A percentile compares a stretch with the other conserved stretches of the same genome.
These are phyloP conservation scores for Xylaria palmicola DNA, from an alignment of 495 filamentous ascomycete genomes.

Conservation along the genomic window DNA sequence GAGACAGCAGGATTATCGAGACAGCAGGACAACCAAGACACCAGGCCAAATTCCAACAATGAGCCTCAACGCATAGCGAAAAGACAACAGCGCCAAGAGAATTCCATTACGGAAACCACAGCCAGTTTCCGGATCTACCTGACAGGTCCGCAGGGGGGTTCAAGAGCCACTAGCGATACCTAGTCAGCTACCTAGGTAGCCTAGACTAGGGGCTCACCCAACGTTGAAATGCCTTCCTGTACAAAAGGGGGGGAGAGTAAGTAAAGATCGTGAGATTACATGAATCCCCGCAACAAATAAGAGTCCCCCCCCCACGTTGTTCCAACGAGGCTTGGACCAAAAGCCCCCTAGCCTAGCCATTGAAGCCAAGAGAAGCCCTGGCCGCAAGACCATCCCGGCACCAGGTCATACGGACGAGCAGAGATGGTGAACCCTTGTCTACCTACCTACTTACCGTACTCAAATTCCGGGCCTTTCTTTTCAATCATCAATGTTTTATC, in stretches of 20 bases:
- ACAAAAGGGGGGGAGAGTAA: not conserved
- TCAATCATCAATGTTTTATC: no score
- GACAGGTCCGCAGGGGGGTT: no score
- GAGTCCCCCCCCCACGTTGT: not conserved
- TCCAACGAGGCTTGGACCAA: not conserved
- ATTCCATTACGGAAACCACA: not conserved
- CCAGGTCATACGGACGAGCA: conserved; percentile 18
- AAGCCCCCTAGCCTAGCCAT: not conserved
- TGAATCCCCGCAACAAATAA: not conserved
- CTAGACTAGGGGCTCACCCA: no score
- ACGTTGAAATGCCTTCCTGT: not conserved
- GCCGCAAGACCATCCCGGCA: conserved; percentile 9
- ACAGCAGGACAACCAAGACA: no score
- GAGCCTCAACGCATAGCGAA: no score
- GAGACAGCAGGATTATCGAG: no score
- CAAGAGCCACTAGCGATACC: no score
- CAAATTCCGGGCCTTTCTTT: not conserved
- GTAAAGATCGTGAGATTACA: not conserved
- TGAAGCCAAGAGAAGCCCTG: conserved; percentile 17
- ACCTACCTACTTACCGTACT: no score
- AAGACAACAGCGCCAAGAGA: no score
- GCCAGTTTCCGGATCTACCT: not conserved
- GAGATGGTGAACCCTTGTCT: conserved; percentile 16
- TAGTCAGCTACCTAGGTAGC: no score
- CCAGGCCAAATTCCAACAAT: no score